These are phyloP conservation scores for Suhomyces panamericanus DNA, from an alignment of 1,139 yeast genomes.

Conservation along the genomic window DNA sequence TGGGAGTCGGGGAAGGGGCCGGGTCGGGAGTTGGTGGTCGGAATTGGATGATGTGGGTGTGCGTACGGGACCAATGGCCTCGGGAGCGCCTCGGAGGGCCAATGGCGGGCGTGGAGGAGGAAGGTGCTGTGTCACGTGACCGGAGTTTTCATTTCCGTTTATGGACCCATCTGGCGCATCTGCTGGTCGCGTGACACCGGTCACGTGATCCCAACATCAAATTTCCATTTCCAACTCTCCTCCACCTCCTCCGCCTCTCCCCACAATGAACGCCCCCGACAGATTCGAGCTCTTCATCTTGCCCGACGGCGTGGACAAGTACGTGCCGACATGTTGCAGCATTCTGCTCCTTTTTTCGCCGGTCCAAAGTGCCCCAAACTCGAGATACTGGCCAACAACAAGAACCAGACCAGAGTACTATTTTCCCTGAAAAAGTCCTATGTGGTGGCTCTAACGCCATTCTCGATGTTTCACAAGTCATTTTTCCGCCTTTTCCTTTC, in stretches of 20 bases:
- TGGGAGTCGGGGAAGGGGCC: not conserved
- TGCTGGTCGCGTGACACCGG: not conserved
- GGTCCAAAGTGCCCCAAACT: not conserved
- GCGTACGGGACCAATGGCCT: not conserved
- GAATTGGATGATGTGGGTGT: not conserved
- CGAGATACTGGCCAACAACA: not conserved
- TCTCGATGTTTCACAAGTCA: too few species aligned
- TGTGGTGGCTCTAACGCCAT: too few species aligned
- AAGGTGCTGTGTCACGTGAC: constrained; percentile 1
- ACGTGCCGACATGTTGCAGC: constrained; percentile 25
- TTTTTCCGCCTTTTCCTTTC: not conserved
- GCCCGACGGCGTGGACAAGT: constrained; percentile 96
- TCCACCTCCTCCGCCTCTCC: not conserved
- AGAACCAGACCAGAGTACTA: not conserved
- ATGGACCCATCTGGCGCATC: not conserved
- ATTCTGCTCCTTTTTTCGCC: not conserved
- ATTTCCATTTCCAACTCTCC: not conserved
- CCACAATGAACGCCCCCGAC: constrained; percentile 93
- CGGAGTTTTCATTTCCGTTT: not conserved
- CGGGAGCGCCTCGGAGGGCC: not conserved
- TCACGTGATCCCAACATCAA: constrained; percentile 2
- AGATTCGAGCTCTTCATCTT: constrained; percentile 92
- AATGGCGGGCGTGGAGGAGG: not conserved
- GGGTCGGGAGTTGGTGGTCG: not conserved
- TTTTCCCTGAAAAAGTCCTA: not conserved